These are phyloP conservation scores for Amanita exitialis DNA, from an alignment of 768 basidiomycete genomes.

Conservation along the genomic window DNA sequence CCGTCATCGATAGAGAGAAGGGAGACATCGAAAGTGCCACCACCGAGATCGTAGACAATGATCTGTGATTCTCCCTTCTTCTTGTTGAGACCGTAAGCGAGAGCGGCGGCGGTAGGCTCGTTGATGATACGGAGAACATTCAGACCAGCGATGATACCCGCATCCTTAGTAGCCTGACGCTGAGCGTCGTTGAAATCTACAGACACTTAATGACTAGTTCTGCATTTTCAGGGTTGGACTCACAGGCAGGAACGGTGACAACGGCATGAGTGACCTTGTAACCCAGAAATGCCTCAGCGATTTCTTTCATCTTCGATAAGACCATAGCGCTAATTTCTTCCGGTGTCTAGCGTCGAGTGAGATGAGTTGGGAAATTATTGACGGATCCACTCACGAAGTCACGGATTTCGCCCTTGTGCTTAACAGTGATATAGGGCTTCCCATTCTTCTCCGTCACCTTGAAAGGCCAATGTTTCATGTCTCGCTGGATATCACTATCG, in stretches of 20 bases:
- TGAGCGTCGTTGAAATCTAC: conserved; percentile 97
- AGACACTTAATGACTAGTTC: not conserved
- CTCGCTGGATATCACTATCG: conserved; percentile 71
- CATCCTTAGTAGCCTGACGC: conserved; percentile 98
- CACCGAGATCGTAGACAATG: conserved; percentile 97
- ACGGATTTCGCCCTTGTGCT: conserved; percentile 69
- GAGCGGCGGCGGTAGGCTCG: conserved; percentile 94
- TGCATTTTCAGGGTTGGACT: conserved; percentile 14
- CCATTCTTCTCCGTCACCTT: conserved; percentile 66
- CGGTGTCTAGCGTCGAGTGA: conserved; percentile 48
- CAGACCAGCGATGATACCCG: conserved; percentile 90
- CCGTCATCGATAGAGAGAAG: conserved; percentile 92
- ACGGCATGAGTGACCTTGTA: conserved; percentile 95
- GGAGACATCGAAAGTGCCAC: conserved; percentile 98
- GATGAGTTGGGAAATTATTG: not conserved
- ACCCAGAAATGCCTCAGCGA: conserved; percentile 95
- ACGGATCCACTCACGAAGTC: conserved; percentile 59
- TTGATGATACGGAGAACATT: conserved; percentile 96
- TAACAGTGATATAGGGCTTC: conserved; percentile 72
- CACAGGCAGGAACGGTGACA: conserved; percentile 94
- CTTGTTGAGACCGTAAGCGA: conserved; percentile 98
- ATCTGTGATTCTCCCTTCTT: conserved; percentile 90
- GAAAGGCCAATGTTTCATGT: conserved; percentile 92
- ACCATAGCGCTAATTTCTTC: conserved; percentile 97
- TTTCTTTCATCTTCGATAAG: conserved; percentile 97